These are phyloP conservation scores for Rhodotorula kratochvilovae DNA, from an alignment of 768 basidiomycete genomes.

Conservation along the genomic window DNA sequence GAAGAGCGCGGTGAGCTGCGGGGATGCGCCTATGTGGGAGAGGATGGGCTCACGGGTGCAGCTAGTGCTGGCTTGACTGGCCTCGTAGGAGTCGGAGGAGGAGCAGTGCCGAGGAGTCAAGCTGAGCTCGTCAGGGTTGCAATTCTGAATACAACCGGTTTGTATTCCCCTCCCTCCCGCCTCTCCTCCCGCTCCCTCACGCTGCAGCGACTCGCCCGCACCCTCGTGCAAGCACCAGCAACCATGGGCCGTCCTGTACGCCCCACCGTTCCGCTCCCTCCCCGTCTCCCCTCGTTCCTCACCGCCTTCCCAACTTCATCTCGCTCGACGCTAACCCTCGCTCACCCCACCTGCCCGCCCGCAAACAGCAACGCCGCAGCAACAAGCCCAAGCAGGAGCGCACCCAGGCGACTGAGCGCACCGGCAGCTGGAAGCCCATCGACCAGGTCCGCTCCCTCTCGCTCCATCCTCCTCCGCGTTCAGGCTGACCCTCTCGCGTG, in stretches of 20 bases:
- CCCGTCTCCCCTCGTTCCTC: background rate
- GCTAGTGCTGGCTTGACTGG: background rate
- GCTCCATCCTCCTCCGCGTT: background rate
- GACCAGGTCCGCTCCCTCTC: conserved; percentile 1
- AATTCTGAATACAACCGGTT: no score
- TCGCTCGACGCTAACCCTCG: background rate
- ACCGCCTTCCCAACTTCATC: background rate
- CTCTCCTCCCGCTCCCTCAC: no score
- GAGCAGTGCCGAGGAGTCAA: no score
- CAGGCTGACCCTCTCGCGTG: no score
- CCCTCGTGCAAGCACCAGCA: background rate
- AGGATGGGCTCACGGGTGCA: no score
- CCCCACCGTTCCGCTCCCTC: background rate
- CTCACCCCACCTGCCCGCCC: background rate
- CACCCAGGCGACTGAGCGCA: conserved; percentile 3
- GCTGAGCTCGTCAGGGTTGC: no score
- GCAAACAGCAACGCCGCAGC: background rate
- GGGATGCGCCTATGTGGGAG: no score
- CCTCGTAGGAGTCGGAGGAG: no score
- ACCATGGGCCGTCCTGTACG: background rate
- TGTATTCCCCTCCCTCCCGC: background rate
- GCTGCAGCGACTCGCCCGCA: background rate
- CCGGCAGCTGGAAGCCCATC: conserved; percentile 17
- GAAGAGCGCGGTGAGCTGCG: no score
- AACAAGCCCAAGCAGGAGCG: background rate